Evolutionary conservation across 2,329 filamentous ascomycete genomes (phyloP), one percentile per base, ranked within the genome.

Genomic region (Colletotrichum sp.): DNA sequence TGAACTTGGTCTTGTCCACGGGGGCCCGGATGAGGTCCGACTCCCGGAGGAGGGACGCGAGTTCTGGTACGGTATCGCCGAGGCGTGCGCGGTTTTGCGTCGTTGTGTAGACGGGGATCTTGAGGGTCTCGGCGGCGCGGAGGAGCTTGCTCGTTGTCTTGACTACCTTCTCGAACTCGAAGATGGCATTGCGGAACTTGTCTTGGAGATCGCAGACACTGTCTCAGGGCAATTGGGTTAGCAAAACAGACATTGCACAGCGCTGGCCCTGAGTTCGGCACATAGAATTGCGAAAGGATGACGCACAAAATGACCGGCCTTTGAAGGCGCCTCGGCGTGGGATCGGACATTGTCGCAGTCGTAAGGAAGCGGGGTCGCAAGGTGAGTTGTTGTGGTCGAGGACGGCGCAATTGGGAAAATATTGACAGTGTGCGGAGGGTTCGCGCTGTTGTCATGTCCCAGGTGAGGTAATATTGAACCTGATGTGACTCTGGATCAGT

Each of bases 191-290:
- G 77, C 95, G 92, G 86, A 99, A 99, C 85, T 96, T 98, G 80
- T 98, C 96, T 87, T 99, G 96, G 78, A 99, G 89, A 82, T 99
- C 96, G 87, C 96, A 99, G 83, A 99, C 92, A 81, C 96, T 98
- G 59, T 24, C 30, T n/a, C 16, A 6, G 12, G 15, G 71, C 28
- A 21, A 8, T n/a, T 69, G 10, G 5, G 55, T 59, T 65, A 72
- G 69, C 44, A 59, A 16, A 16, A 8, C 12, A 24, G 21, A 24
- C 6, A 21, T 21, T 52, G 10, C n/a, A 18, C n/a, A 52, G 39
- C 63, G 30, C 10, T 30, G 21, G 10, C 28, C 6, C 10, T 16
- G 6, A n/a, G 69, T 36, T 15, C 10, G 6, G 16, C 21, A 12
- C 34, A 18, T 8, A 18, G 4, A 21, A 16, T 13, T 28, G 16